Base-by-base conservation (phyloP, 805 yeast genomes). In the Metschnikowia similis region DNA sequence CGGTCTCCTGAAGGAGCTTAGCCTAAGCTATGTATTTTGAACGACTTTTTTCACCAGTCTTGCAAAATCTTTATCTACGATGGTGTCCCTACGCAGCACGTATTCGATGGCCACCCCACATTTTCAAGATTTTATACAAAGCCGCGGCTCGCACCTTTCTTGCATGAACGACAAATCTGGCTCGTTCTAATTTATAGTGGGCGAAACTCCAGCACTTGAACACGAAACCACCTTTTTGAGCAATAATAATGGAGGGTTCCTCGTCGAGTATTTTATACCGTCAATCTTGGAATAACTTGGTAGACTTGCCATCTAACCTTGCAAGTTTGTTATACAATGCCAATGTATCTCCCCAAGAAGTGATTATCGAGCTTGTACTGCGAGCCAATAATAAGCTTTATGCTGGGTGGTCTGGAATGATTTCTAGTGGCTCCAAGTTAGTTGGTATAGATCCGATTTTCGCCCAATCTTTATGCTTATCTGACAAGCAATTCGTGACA, bases 331-430 rank as follows among this genome's bases (percentile, higher is more conserved):
- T 84, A 27, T 75, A 72, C 60, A 71, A 73, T 53, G 79, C 84
- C 6, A 75, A 78, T 51, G 75, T 83, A 30, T 79, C 71, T 34
- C 76, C 80, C 3, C 89, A 84, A 58, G 76, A 79, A 56, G 81
- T 84, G 13, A 73, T 84, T 4, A 64, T 84, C 2, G 83, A 83
- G 56, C 53, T 58, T 52, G 77, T 74, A 41, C 58, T 49, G 48
- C 52, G 49, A 35, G 58, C 56, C 29, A 59, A 50, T 37, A 57
- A 44, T 30, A 70, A 59, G 49, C 58, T 48, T 4, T 83, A 74
- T 54, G 75, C 81, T 16, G 90, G 89, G 3, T 85, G 90, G 90
- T 72, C 85, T 11, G 90, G 90, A 1, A 69, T 79, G 72, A 63
- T 76, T 3, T 64, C 74, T 8, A 49, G 61, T 1, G 52, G 51